Evolutionary conservation across 1,284 basidiomycete genomes (phyloP).

Genomic region (Mycena citricolor): DNA sequence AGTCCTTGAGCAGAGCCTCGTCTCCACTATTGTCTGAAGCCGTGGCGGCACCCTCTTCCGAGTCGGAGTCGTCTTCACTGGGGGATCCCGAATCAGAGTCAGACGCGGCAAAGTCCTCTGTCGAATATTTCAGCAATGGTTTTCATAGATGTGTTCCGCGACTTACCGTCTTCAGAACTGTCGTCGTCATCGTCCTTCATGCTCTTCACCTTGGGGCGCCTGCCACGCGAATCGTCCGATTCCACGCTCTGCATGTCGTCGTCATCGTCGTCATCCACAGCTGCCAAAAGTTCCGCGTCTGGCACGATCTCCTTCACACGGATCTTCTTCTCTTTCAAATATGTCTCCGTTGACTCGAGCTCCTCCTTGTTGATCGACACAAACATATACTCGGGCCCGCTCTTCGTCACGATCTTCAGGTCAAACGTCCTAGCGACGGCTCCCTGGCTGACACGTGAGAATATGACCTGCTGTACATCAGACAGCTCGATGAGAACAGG

Average conservation of each 20-base stretch:
- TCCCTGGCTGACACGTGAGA: slow-evolving; percentile 93
- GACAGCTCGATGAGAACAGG: slow-evolving; percentile 90
- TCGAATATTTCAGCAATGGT: background rate
- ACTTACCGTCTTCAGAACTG: slow-evolving; percentile 73
- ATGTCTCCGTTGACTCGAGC: slow-evolving; percentile 82
- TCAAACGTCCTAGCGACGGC: slow-evolving; percentile 94
- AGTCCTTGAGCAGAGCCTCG: slow-evolving; percentile 46
- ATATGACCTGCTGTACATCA: slow-evolving; percentile 90
- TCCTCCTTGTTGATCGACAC: slow-evolving; percentile 96
- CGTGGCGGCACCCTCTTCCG: slow-evolving; percentile 70
- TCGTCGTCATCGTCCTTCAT: slow-evolving; percentile 71
- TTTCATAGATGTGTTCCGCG: background rate
- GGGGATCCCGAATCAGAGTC: slow-evolving; percentile 85
- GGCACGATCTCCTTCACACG: slow-evolving; percentile 93
- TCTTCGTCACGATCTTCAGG: slow-evolving; percentile 85
- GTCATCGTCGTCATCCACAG: slow-evolving; percentile 70
- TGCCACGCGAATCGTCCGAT: slow-evolving; percentile 61
- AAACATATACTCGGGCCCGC: slow-evolving; percentile 84
- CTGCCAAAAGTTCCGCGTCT: slow-evolving; percentile 77
- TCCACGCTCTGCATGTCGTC: slow-evolving; percentile 81
- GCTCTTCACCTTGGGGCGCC: slow-evolving; percentile 34
- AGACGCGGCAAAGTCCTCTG: slow-evolving; percentile 88
- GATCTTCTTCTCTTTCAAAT: slow-evolving; percentile 89
- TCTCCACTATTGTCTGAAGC: slow-evolving; percentile 81
- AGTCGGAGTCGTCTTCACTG: slow-evolving; percentile 65